Percentiles rank a stretch among this genome's conserved stretches.
Conservation (phyloP, 2,329 filamentous ascomycete genomes). For the Aspergillus neoniger region DNA sequence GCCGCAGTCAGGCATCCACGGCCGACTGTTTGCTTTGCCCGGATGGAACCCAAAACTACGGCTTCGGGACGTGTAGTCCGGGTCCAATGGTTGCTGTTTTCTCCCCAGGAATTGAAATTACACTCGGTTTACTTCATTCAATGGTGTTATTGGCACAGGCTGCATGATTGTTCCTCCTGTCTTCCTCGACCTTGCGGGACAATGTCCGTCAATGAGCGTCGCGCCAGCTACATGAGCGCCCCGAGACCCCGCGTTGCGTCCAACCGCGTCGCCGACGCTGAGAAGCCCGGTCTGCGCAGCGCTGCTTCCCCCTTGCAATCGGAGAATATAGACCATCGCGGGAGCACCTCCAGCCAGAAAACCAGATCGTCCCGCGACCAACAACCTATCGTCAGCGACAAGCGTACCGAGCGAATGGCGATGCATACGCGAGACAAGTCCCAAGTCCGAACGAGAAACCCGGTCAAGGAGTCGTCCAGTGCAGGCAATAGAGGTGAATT, state of each 20-base stretch:
- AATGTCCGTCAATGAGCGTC: slow-evolving; percentile 45
- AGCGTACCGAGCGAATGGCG: slow-evolving; percentile 45
- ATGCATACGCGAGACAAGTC: slow-evolving; percentile 66
- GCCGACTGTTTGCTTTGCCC: slow-evolving; percentile 4
- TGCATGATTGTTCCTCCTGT: slow-evolving; percentile 26
- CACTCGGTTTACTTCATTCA: not conserved
- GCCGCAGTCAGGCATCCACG: slow-evolving; percentile 24
- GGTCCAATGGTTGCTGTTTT: not conserved
- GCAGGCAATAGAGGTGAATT: slow-evolving; percentile 37
- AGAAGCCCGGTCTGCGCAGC: slow-evolving; percentile 30
- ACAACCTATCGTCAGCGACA: slow-evolving; percentile 39
- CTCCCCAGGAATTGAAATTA: not conserved
- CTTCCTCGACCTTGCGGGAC: slow-evolving; percentile 29
- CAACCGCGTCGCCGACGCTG: slow-evolving; percentile 40
- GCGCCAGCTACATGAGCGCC: slow-evolving; percentile 40
- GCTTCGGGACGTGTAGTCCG: slow-evolving; percentile 1
- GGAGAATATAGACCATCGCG: slow-evolving; percentile 36
- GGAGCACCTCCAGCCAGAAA: slow-evolving; percentile 35
- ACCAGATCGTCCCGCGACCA: slow-evolving; percentile 35
- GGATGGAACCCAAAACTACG: slow-evolving; percentile 2
- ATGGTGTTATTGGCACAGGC: slow-evolving; percentile 16
- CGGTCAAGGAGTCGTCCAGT: slow-evolving; percentile 47
- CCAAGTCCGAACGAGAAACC: slow-evolving; percentile 61
- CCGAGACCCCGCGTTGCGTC: slow-evolving; percentile 44
- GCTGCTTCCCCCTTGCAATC: slow-evolving; percentile 34